Evolutionary conservation across 2,329 filamentous ascomycete species (phyloP).

Genomic region (Cercospora sp.): DNA sequence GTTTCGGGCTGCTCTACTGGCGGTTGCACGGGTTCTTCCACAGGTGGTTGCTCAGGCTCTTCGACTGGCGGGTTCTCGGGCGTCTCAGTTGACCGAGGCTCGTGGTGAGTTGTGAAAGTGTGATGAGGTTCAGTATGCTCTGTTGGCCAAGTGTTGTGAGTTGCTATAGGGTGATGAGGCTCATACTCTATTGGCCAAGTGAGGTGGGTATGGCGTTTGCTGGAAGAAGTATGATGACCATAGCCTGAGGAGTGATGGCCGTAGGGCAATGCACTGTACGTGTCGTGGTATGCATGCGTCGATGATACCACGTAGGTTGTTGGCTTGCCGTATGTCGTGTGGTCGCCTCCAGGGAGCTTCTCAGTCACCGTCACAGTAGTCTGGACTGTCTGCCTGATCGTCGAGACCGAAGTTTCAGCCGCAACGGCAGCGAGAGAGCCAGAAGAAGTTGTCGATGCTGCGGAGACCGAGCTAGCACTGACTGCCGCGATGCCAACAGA

Average conservation of each 20-base stretch:
- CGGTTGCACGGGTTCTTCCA: neutral
- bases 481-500: neutral
- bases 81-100: neutral
- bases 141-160: neutral
- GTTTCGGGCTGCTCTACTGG: neutral
- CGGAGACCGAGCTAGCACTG: neutral
- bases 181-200: neutral
- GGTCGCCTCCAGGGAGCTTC: constrained; percentile 7
- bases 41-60: neutral
- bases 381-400: neutral
- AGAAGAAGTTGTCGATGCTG: neutral
- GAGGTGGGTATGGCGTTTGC: neutral
- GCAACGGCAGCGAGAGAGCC: neutral
- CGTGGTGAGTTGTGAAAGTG: neutral
- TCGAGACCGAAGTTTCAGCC: neutral
- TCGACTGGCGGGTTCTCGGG: neutral
- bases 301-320: constrained; percentile 12
- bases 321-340: constrained; percentile 9
- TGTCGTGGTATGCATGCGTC: neutral
- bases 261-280: neutral
- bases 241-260: neutral
- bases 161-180: neutral
- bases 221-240: neutral
- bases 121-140: neutral
- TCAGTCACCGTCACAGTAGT: constrained; percentile 5